Evolutionary conservation across 2,329 filamentous ascomycete species (phyloP), one percentile per base, ranked within the genome.

Genomic region (Colletotrichum chrysophilum): DNA sequence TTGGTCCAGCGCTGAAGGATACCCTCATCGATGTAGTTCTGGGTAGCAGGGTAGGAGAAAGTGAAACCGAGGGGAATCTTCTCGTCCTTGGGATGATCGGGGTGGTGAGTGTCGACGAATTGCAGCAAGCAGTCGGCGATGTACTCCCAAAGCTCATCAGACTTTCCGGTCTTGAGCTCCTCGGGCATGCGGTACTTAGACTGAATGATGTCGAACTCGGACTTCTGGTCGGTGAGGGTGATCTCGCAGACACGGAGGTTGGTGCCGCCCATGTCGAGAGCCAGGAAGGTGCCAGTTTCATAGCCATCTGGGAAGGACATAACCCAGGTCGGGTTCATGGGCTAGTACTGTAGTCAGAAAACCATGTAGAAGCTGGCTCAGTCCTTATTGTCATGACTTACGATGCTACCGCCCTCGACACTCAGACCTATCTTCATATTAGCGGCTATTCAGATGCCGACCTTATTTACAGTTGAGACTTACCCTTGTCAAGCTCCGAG

Each of bases 321-420:
- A 78, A 97, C 96, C 96, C 96, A 98, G 71, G 96, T 98, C 75
- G 96, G 94, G 87, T 98, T 98, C 96, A 98, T 98, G 76, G 96
- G 96, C 95, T 98, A 80, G 61, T 8, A 34, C 7, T 24, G 12
- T n/a, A 13, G 60, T 83, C 76, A 81, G 82, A 74, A 36, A 16
- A 12, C 21, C 43, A 52, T 24, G 43, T 52, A 14, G 43, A 18
- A n/a, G 13, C 10, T 30, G 55, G 9, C n/a, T 21, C 28, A 21
- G 13, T 21, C n/a, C 21, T 36, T 12, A 4, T 26, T 21, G 9
- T 28, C 13, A 68, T 61, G 26, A 89, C 95, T 89, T 85, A 98
- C 95, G 85, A 99, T 98, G 84, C 94, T 97, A 76, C 96, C 96
- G 77, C 96, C 96, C 86, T 98, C 94, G 74, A 96, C 93, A 70